Conservation (phyloP, 2,329 filamentous ascomycete genomes). For the Sarocladium strictum region DNA sequence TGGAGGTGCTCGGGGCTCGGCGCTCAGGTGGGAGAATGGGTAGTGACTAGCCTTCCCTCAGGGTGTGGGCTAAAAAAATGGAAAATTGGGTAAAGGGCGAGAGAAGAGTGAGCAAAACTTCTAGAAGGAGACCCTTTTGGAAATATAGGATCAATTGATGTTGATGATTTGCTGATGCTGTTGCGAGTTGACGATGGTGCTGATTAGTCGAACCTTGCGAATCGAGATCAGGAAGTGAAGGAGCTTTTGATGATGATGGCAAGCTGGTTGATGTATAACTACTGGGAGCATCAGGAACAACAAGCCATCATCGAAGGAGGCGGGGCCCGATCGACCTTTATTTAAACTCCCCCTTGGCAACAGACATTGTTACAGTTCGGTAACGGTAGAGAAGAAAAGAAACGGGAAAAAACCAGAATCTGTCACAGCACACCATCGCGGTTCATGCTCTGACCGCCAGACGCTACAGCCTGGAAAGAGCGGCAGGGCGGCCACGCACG, state of each 20-base stretch:
- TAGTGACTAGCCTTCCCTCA: not conserved
- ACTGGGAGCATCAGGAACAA: slow-evolving; percentile 8
- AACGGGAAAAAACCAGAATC: not conserved
- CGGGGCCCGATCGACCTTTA: slow-evolving; percentile 6
- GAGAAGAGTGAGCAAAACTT: too few species aligned
- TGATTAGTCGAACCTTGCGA: too few species aligned
- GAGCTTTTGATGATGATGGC: not conserved
- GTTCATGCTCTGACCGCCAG: too few species aligned
- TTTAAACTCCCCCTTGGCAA: not conserved
- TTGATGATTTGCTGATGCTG: not conserved
- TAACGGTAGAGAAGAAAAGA: not conserved
- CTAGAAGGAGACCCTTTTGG: too few species aligned
- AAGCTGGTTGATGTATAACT: not conserved
- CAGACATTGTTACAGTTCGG: not conserved
- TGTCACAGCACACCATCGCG: not conserved
- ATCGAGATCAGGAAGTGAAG: too few species aligned
- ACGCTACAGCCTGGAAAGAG: too few species aligned
- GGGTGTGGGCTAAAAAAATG: not conserved
- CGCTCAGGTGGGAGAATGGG: not conserved
- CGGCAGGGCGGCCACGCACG: not conserved
- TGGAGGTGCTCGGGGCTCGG: slow-evolving; percentile 3
- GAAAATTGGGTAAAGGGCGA: not conserved
- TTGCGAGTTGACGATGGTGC: not conserved
- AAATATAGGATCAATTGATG: not conserved
- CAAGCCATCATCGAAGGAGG: not conserved